These are phyloP conservation scores for Entonaema liquescens DNA, from an alignment of 495 filamentous ascomycete species.

Conservation along the genomic window DNA sequence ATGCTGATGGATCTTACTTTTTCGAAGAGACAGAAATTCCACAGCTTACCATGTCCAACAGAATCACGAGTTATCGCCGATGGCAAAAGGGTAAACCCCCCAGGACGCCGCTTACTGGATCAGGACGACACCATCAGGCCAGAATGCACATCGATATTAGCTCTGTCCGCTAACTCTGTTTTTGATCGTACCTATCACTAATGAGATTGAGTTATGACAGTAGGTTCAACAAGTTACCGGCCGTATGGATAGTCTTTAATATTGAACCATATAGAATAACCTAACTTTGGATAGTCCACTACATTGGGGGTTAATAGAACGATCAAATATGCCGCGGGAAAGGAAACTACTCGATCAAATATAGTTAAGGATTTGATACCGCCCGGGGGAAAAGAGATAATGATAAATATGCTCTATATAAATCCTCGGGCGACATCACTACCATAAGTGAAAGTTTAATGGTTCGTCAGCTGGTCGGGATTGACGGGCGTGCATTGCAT, in stretches of 20 bases:
- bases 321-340: background rate
- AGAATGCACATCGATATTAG: background rate
- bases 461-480: slow-evolving; percentile 15
- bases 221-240: slow-evolving; percentile 10
- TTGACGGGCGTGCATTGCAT: slow-evolving; percentile 24
- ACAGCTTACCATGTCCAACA: background rate
- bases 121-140: slow-evolving; percentile 18
- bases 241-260: slow-evolving; percentile 3
- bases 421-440: background rate
- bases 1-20: background rate
- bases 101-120: background rate
- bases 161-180: background rate
- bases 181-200: slow-evolving; percentile 29
- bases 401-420: background rate
- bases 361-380: background rate
- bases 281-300: too few relatives aligned
- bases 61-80: background rate
- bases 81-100: background rate
- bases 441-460: background rate
- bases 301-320: background rate
- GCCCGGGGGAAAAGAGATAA: background rate
- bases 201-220: slow-evolving; percentile 39
- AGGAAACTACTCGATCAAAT: background rate
- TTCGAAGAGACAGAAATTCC: background rate
- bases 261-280: background rate